Conservation (phyloP, 176 grass and related monocot species). For the Oryza glumipatula region DNA sequence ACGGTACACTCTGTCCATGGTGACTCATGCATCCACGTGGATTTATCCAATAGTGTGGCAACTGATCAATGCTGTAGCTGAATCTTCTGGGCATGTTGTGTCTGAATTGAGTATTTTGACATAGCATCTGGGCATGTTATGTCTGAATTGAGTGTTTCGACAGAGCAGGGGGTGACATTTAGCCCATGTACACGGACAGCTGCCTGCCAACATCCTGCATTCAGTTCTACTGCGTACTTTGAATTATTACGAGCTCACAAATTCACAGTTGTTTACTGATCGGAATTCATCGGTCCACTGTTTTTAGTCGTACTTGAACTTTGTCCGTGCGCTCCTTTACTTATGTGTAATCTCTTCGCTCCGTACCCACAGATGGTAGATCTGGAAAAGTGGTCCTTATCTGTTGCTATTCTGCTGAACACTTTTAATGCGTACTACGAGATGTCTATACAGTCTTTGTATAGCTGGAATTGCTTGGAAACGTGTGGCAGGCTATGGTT, state of each 20-base stretch:
- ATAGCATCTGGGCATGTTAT: background rate
- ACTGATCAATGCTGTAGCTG: conserved; percentile 28
- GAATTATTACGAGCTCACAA: conserved; percentile 22
- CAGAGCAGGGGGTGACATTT: conserved; percentile 20
- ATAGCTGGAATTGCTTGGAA: conserved; percentile 42
- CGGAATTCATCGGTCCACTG: conserved; percentile 17
- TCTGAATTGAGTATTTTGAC: conserved; percentile 24
- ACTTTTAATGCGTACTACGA: conserved; percentile 34
- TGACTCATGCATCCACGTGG: conserved; percentile 36
- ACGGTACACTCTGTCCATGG: background rate
- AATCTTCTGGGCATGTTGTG: conserved; percentile 27
- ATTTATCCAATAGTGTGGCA: conserved; percentile 21
- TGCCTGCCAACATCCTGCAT: conserved; percentile 42
- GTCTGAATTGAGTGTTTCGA: background rate
- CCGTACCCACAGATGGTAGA: conserved; percentile 24
- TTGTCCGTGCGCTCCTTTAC: conserved; percentile 7
- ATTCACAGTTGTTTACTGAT: conserved; percentile 31
- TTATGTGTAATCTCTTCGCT: background rate
- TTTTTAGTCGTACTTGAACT: conserved; percentile 40
- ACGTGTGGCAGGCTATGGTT: conserved; percentile 13
- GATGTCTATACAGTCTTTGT: conserved; percentile 14
- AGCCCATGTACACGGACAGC: conserved; percentile 27
- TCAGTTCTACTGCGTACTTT: conserved; percentile 23
- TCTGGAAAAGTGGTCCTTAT: conserved; percentile 36
- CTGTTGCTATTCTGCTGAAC: conserved; percentile 25